A percentile compares a stretch with the other conserved stretches of the same genome.
These are phyloP conservation scores for Sorghum bicolor DNA, from an alignment of 176 grass and related monocot genomes.

Conservation along the genomic window Sorghum_bicolor_NCBIv3 NC_012878.2:54232501-54233000, in stretches of 20 bases:
- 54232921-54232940: conserved; percentile 12
- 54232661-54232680: not conserved
- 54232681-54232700: not conserved
- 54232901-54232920: conserved; percentile 9
- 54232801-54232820: not conserved
- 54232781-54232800: not conserved
- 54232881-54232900: not conserved
- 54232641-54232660: conserved; percentile 2
- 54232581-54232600: not conserved
- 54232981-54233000: conserved; percentile 18
- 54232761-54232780: not conserved
- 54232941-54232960: conserved; percentile 9
- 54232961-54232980: conserved; percentile 4
- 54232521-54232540: not conserved
- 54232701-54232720: not conserved
- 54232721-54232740: not conserved
- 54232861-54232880: not conserved
- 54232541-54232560: not conserved
- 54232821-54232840: not conserved
- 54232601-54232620: not conserved
- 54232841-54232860: not conserved
- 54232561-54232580: not conserved
- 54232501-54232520: not conserved
- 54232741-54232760: not conserved
- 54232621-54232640: not conserved